Conservation (phyloP, 352 stramenopile species). For the Thalassiosira allenii region DNA sequence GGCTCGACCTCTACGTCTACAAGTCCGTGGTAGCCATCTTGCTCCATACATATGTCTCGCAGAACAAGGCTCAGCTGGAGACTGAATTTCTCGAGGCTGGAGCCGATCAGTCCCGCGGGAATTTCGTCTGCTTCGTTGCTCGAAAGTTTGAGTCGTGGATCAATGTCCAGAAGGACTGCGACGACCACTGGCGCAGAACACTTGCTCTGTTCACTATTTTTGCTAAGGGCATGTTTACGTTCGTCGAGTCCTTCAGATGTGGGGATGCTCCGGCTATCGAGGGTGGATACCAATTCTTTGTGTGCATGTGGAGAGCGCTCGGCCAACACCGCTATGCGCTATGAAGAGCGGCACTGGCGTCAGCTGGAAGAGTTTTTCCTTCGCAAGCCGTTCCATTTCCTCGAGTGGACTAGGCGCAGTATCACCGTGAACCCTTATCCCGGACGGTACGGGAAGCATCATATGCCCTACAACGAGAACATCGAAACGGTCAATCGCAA, state of each 20-base stretch:
- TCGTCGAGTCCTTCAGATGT: conserved; percentile 13
- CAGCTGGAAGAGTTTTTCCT: conserved; percentile 16
- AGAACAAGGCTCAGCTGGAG: no score
- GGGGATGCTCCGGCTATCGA: conserved; percentile 15
- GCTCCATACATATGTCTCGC: no score
- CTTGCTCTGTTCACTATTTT: conserved; percentile 6
- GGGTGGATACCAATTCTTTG: conserved; percentile 16
- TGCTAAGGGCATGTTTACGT: conserved; percentile 13
- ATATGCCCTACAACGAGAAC: conserved; percentile 9
- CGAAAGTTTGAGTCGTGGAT: neutral
- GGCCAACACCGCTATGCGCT: conserved; percentile 11
- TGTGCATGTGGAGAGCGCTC: conserved; percentile 13
- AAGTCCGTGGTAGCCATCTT: no score
- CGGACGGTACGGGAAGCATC: neutral
- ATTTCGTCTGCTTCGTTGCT: neutral
- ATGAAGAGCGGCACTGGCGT: conserved; percentile 15
- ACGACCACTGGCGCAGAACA: conserved; percentile 1
- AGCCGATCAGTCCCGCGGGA: conserved; percentile 2
- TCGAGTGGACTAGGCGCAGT: conserved; percentile 4
- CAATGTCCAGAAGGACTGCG: neutral
- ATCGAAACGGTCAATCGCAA: conserved; percentile 20
- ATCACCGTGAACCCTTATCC: conserved; percentile 3
- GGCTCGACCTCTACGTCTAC: no score
- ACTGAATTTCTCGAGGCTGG: no score
- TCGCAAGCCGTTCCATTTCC: neutral